Percentiles rank a stretch among this genome's conserved stretches.
phyloP scores from a whole-genome alignment of 225 moss, liverwort and hornwort genomes.

The Sphagnum contortum region DNA sequence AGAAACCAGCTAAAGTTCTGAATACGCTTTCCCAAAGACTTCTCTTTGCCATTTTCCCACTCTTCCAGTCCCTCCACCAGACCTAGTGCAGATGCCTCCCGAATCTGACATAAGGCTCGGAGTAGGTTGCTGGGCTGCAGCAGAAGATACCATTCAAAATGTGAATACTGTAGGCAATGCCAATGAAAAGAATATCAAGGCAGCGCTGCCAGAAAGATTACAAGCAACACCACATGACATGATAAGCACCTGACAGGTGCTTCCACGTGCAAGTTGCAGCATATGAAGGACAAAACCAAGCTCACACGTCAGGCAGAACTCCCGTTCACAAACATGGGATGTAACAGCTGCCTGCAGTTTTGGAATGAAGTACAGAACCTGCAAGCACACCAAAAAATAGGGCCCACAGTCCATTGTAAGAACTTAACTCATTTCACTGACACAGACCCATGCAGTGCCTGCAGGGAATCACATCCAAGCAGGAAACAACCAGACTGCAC shows the following conservation, averaged over 20 bases:
- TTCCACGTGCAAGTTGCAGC: constrained; percentile 62
- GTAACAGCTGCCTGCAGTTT: constrained; percentile 44
- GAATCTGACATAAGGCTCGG: constrained; percentile 54
- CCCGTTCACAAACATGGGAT: constrained; percentile 56
- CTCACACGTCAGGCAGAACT: constrained; percentile 67
- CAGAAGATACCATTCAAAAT: not conserved
- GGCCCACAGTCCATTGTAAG: too few species aligned
- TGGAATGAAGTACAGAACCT: constrained; percentile 64
- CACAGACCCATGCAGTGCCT: too few species aligned
- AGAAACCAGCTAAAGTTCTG: constrained; percentile 58
- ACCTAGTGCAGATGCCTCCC: constrained; percentile 53
- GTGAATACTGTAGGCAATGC: too few species aligned
- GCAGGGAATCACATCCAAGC: too few species aligned
- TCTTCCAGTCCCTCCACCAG: constrained; percentile 59
- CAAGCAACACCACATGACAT: too few species aligned
- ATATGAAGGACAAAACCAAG: constrained; percentile 67
- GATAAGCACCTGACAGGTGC: constrained; percentile 50
- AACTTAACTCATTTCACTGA: too few species aligned
- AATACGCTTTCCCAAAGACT: constrained; percentile 53
- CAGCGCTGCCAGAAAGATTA: too few species aligned
- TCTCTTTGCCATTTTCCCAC: constrained; percentile 58
- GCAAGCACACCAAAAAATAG: not conserved
- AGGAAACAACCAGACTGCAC: too few species aligned
- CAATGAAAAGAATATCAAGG: too few species aligned
- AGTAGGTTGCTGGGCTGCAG: constrained; percentile 60